Percentiles rank a stretch among this genome's conserved stretches.
Conservation (phyloP, 352 stramenopile genomes). For the Halophytophthora batemanensis region DNA sequence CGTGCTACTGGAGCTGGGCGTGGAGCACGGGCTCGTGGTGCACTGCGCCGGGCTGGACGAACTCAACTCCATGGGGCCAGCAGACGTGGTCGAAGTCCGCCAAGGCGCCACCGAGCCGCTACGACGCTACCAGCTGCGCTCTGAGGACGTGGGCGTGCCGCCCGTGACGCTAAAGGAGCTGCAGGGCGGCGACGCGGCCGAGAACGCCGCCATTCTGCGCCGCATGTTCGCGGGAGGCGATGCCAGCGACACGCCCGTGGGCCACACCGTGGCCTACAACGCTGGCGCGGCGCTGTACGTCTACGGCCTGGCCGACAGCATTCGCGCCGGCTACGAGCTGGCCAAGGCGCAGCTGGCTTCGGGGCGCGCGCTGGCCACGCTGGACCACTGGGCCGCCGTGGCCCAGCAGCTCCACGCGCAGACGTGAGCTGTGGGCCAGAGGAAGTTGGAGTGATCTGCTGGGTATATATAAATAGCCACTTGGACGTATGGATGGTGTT, state of each 20-base stretch:
- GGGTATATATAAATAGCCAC: too few relatives aligned
- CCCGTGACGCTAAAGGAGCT: conserved; percentile 92
- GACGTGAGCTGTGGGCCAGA: too few relatives aligned
- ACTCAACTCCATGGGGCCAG: conserved; percentile 93
- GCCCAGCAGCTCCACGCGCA: conserved; percentile 47
- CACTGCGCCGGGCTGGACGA: conserved; percentile 98
- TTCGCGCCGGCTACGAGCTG: conserved; percentile 86
- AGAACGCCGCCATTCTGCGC: conserved; percentile 95
- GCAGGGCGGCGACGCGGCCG: conserved; percentile 91
- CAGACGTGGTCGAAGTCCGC: conserved; percentile 81
- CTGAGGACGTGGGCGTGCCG: conserved; percentile 87
- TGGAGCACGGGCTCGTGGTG: conserved; percentile 98
- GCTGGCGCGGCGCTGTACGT: conserved; percentile 97
- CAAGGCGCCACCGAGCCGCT: conserved; percentile 32
- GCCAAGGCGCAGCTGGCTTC: conserved; percentile 69
- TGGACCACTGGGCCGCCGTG: conserved; percentile 63
- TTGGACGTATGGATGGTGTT: too few relatives aligned
- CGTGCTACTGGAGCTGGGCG: conserved; percentile 86
- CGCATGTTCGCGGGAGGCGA: conserved; percentile 80
- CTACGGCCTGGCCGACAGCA: conserved; percentile 90
- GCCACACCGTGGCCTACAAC: conserved; percentile 98
- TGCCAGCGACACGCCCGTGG: conserved; percentile 90
- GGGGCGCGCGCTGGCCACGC: conserved; percentile 56
- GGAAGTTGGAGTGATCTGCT: too few relatives aligned
- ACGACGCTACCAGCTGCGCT: conserved; percentile 39